These are phyloP conservation scores for Fragaria vesca DNA, from an alignment of 306 rosid genomes.

Conservation along the genomic window DNA sequence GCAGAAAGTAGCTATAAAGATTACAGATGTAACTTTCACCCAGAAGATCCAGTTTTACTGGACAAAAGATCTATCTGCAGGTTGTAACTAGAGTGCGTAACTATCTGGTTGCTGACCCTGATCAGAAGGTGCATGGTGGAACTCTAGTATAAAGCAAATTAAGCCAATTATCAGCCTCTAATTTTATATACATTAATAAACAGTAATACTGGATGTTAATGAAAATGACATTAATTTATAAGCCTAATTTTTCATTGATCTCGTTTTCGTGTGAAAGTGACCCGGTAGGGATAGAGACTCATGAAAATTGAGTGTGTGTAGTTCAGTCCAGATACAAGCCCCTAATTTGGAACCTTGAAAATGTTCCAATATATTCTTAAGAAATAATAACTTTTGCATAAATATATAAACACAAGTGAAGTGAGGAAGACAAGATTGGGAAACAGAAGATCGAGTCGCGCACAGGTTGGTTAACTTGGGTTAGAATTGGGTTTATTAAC, in stretches of 20 bases:
- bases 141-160: background rate
- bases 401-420: too few relatives aligned
- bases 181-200: background rate
- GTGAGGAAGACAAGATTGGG: too few relatives aligned
- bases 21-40: too few relatives aligned
- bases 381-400: background rate
- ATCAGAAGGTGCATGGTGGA: background rate
- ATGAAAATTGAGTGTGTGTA: background rate
- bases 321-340: conserved; percentile 12
- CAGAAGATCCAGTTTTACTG: too few relatives aligned
- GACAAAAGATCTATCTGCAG: too few relatives aligned
- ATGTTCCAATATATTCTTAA: background rate
- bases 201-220: background rate
- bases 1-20: too few relatives aligned
- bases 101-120: too few relatives aligned
- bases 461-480: too few relatives aligned
- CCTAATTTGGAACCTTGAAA: background rate
- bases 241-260: background rate
- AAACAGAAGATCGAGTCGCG: too few relatives aligned
- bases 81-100: too few relatives aligned
- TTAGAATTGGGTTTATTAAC: too few relatives aligned
- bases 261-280: background rate
- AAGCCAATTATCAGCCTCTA: background rate
- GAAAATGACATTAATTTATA: background rate
- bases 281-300: background rate